phyloP scores from a whole-genome alignment of 495 filamentous ascomycete species.

The Neurospora sp. region DNA sequence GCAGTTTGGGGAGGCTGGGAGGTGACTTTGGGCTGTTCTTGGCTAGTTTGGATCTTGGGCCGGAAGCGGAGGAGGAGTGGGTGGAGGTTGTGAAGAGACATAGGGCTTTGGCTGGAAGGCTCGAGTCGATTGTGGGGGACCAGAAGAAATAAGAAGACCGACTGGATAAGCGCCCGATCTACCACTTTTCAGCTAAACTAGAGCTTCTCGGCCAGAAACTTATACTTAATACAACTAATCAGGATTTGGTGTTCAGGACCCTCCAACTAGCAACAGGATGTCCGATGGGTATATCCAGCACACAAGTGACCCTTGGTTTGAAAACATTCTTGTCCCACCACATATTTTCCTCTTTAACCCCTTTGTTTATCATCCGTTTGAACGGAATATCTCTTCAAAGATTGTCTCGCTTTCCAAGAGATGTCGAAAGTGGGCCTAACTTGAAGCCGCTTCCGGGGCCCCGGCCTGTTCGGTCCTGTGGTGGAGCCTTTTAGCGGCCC shows the following conservation, averaged over 20 bases:
- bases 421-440: neutral
- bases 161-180: neutral
- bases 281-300: neutral
- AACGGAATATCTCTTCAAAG: neutral
- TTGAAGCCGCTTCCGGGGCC: neutral
- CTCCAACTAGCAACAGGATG: neutral
- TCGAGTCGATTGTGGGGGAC: constrained; percentile 72
- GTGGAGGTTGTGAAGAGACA: constrained; percentile 87
- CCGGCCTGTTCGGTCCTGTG: neutral
- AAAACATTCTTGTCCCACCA: neutral
- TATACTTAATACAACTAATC: neutral
- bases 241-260: neutral
- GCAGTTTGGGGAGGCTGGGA: constrained; percentile 81
- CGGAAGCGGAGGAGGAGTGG: constrained; percentile 63
- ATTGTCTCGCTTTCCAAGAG: neutral
- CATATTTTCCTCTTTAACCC: neutral
- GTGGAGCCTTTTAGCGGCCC: neutral
- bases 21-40: constrained; percentile 88
- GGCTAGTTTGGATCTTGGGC: constrained; percentile 49
- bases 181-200: neutral
- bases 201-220: neutral
- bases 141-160: constrained; percentile 14
- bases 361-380: neutral
- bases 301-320: neutral
- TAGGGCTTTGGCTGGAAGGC: constrained; percentile 68